These are phyloP conservation scores for Scopulariopsis brevicaulis DNA, from an alignment of 2,329 filamentous ascomycete genomes.

Conservation along the genomic window DNA sequence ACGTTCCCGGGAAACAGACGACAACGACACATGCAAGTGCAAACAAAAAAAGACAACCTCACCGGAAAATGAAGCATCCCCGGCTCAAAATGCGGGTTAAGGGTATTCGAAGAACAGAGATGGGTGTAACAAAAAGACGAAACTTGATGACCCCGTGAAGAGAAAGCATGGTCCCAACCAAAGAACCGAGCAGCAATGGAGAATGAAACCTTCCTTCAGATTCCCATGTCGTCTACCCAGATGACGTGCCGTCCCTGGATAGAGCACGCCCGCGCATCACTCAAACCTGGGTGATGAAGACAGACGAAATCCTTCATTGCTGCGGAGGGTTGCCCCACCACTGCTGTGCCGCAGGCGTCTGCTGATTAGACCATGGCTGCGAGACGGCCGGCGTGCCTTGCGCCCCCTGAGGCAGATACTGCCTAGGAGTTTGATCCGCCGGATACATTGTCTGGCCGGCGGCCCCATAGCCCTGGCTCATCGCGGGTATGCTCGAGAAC, in stretches of 20 bases:
- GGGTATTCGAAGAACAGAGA: not conserved
- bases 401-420: slow-evolving; percentile 56
- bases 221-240: not conserved
- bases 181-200: not conserved
- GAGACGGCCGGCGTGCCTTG: slow-evolving; percentile 36
- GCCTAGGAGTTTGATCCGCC: slow-evolving; percentile 50
- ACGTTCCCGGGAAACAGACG: not conserved
- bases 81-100: not conserved
- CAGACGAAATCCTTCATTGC: slow-evolving; percentile 7
- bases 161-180: not conserved
- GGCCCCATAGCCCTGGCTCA: slow-evolving; percentile 41
- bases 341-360: slow-evolving; percentile 44
- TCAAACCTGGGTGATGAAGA: not conserved
- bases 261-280: not conserved
- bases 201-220: not conserved
- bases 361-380: slow-evolving; percentile 46
- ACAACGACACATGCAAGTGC: not conserved
- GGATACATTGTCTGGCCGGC: slow-evolving; percentile 47
- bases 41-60: not conserved
- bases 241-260: not conserved
- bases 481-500: slow-evolving; percentile 50
- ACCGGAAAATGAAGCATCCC: not conserved
- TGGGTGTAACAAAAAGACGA: not conserved
- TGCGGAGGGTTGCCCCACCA: slow-evolving; percentile 44
- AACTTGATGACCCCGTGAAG: not conserved